Percentiles rank a stretch among this genome's conserved stretches.
Evolutionary conservation across 805 yeast genomes (phyloP).

Genomic region (Vanderwaltozyma yarrowii): DNA sequence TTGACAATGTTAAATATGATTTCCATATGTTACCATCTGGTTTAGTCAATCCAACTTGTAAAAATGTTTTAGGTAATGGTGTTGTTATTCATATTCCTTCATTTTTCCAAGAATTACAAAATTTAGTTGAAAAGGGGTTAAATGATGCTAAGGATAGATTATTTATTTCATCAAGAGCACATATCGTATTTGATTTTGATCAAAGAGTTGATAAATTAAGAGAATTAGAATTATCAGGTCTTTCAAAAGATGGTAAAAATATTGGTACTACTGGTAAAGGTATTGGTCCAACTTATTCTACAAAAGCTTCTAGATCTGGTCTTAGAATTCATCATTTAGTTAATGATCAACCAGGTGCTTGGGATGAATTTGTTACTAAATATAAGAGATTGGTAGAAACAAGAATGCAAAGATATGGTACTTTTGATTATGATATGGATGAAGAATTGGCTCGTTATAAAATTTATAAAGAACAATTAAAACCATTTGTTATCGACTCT

Average conservation of each 20-base stretch:
- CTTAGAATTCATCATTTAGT: slow-evolving; percentile 93
- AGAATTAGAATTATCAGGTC: slow-evolving; percentile 71
- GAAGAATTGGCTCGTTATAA: slow-evolving; percentile 72
- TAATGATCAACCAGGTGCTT: slow-evolving; percentile 77
- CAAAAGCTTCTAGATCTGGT: slow-evolving; percentile 95
- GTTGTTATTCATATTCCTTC: slow-evolving; percentile 95
- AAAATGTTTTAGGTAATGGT: slow-evolving; percentile 87
- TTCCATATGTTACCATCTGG: slow-evolving; percentile 99
- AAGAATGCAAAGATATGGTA: slow-evolving; percentile 86
- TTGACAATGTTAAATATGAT: slow-evolving; percentile 77
- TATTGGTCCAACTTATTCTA: slow-evolving; percentile 95
- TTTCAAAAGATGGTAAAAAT: slow-evolving; percentile 50
- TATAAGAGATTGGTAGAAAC: slow-evolving; percentile 70
- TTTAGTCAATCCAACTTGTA: slow-evolving; percentile 86
- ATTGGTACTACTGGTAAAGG: slow-evolving; percentile 99
- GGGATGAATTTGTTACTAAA: slow-evolving; percentile 80
- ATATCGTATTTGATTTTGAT: slow-evolving; percentile 94
- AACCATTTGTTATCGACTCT: slow-evolving; percentile 91
- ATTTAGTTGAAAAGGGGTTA: slow-evolving; percentile 74
- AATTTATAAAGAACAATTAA: slow-evolving; percentile 57
- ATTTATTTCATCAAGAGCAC: slow-evolving; percentile 88
- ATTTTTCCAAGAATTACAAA: slow-evolving; percentile 75
- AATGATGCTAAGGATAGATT: slow-evolving; percentile 48
- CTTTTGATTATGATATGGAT: slow-evolving; percentile 77
- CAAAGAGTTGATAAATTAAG: slow-evolving; percentile 93